Evolutionary conservation across 805 yeast genomes (phyloP).

Genomic region (Candida maltosa): DNA sequence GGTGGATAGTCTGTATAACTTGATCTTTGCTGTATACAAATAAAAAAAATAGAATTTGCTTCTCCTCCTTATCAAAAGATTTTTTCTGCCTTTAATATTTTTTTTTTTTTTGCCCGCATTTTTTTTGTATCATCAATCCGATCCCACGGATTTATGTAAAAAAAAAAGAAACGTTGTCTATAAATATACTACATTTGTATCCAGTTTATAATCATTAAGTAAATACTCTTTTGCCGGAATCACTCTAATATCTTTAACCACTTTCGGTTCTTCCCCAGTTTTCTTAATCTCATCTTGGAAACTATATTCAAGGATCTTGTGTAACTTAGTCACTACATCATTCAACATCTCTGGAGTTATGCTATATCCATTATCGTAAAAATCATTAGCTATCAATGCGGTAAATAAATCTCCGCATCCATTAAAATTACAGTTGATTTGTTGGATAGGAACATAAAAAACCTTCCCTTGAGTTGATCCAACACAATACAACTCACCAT

Average conservation of each 20-base stretch:
- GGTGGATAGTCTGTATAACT: too few relatives aligned
- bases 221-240: constrained; percentile 31
- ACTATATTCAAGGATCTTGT: constrained; percentile 26
- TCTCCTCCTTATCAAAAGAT: not conserved
- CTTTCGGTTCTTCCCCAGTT: constrained; percentile 7
- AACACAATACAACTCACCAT: constrained; percentile 33
- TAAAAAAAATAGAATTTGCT: not conserved
- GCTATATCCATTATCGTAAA: constrained; percentile 22
- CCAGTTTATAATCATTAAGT: constrained; percentile 13
- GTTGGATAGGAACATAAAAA: constrained; percentile 40
- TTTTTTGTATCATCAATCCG: too few relatives aligned
- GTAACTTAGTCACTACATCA: constrained; percentile 22
- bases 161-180: not conserved
- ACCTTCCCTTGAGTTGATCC: constrained; percentile 25
- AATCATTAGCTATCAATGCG: constrained; percentile 54
- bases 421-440: constrained; percentile 58
- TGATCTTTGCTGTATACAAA: not conserved
- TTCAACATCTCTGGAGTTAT: constrained; percentile 24
- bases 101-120: too few relatives aligned
- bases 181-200: constrained; percentile 8
- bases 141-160: too few relatives aligned
- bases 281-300: constrained; percentile 18
- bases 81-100: too few relatives aligned
- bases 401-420: constrained; percentile 77
- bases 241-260: constrained; percentile 33